These are phyloP conservation scores for Globisporangium paroecandrum DNA, from an alignment of 352 stramenopile genomes.

Conservation along the genomic window DNA sequence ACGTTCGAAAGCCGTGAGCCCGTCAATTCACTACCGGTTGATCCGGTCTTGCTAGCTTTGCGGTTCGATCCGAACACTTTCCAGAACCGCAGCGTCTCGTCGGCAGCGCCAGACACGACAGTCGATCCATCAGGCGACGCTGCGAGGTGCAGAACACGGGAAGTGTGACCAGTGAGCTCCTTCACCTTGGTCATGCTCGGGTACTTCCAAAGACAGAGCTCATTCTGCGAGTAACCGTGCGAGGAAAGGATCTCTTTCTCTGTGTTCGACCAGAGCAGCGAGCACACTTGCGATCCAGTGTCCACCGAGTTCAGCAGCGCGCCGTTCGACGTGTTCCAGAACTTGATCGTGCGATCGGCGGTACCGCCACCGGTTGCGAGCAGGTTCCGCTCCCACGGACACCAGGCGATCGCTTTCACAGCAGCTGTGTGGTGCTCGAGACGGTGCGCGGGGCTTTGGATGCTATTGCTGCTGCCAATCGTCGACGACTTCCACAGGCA, in stretches of 20 bases:
- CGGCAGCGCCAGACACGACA: conserved; percentile 96
- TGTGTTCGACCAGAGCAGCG: conserved; percentile 91
- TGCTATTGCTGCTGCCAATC: conserved; percentile 63
- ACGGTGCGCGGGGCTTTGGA: conserved; percentile 61
- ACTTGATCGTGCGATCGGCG: conserved; percentile 98
- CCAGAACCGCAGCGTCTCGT: conserved; percentile 99
- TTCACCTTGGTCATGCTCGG: conserved; percentile 97
- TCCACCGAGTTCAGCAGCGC: conserved; percentile 96
- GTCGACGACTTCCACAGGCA: conserved; percentile 95
- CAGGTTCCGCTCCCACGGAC: conserved; percentile 96
- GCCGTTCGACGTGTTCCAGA: conserved; percentile 97
- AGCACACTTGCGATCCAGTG: conserved; percentile 98
- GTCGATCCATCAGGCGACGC: conserved; percentile 95
- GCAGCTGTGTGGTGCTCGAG: conserved; percentile 96
- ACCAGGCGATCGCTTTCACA: conserved; percentile 99
- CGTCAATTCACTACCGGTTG: conserved; percentile 46
- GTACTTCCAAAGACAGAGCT: conserved; percentile 99
- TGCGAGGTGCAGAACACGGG: conserved; percentile 95
- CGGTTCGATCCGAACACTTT: conserved; percentile 95
- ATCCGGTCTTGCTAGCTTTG: conserved; percentile 64
- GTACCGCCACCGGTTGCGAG: conserved; percentile 97
- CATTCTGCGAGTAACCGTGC: conserved; percentile 97
- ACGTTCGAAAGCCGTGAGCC: conserved; percentile 71
- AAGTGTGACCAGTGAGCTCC: conserved; percentile 97
- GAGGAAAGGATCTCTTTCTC: conserved; percentile 96